Conservation (phyloP, 2,329 filamentous ascomycete species). For the Monilinia vaccinii-corymbosi region DNA sequence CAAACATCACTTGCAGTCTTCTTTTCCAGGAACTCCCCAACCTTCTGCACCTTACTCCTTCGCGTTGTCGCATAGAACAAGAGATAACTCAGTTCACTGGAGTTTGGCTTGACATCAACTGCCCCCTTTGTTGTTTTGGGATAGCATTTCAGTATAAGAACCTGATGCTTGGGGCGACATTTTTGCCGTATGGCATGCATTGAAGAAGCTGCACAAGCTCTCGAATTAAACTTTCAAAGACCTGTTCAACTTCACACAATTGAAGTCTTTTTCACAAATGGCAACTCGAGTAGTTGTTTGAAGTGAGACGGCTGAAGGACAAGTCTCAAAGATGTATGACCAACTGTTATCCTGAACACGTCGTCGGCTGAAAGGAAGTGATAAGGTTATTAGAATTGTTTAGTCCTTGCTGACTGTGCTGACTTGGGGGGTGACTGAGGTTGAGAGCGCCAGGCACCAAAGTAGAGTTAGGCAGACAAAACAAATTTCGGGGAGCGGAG, state of each 20-base stretch:
- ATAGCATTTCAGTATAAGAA: slow-evolving; percentile 92
- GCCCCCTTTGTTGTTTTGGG: slow-evolving; percentile 85
- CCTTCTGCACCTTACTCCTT: slow-evolving; percentile 91
- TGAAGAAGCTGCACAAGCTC: slow-evolving; percentile 8
- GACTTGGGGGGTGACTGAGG: too few species aligned
- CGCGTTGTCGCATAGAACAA: slow-evolving; percentile 95
- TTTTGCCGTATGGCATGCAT: slow-evolving; percentile 60
- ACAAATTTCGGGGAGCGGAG: not conserved
- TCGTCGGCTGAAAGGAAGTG: slow-evolving; percentile 2
- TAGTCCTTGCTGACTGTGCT: slow-evolving; percentile 3
- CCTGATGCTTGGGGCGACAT: slow-evolving; percentile 91
- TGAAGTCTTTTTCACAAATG: not conserved
- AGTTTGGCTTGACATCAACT: slow-evolving; percentile 90
- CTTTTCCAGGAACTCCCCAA: slow-evolving; percentile 89
- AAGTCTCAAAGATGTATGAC: not conserved
- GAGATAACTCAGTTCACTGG: slow-evolving; percentile 92
- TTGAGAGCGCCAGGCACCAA: slow-evolving; percentile 5
- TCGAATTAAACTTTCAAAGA: not conserved
- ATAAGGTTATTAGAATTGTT: not conserved
- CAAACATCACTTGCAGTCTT: slow-evolving; percentile 87
- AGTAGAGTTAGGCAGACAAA: not conserved
- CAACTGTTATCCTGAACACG: slow-evolving; percentile 8
- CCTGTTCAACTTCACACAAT: not conserved
- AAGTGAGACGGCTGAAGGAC: not conserved
- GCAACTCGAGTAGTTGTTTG: not conserved